phyloP scores from a whole-genome alignment of 106 monocot genomes.

The Cymbidium sinense region DNA sequence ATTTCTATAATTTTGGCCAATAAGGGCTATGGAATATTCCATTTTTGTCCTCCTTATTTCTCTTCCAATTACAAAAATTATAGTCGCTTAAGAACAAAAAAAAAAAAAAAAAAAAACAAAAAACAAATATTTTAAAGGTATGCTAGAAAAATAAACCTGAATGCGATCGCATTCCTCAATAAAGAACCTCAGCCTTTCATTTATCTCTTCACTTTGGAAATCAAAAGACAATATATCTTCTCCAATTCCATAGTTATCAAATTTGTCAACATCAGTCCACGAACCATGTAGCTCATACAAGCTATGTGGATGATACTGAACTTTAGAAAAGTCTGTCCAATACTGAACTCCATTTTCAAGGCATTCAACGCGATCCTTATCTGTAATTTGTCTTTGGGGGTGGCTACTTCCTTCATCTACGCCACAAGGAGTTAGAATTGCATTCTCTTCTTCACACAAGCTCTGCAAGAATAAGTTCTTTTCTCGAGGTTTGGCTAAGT shows the following conservation, averaged over 20 bases:
- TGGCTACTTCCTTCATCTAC: conserved; percentile 1
- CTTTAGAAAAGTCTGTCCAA: conserved; percentile 97
- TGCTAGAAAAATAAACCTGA: conserved; percentile 43
- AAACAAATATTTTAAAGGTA: not conserved
- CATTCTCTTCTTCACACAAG: conserved; percentile 50
- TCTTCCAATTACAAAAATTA: not conserved
- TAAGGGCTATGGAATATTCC: too few relatives aligned
- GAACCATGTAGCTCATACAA: conserved; percentile 66
- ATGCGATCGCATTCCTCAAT: conserved; percentile 92
- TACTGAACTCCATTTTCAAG: conserved; percentile 62
- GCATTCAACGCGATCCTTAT: conserved; percentile 59
- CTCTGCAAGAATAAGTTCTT: conserved; percentile 78
- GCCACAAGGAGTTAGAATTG: conserved; percentile 4
- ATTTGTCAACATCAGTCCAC: conserved; percentile 63
- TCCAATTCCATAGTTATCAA: conserved; percentile 73
- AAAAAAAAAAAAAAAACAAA: not conserved
- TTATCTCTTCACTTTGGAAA: conserved; percentile 64
- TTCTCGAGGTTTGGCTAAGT: conserved; percentile 44
- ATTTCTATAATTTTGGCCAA: too few relatives aligned
- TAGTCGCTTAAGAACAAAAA: not conserved
- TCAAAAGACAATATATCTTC: conserved; percentile 55
- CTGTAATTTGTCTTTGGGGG: conserved; percentile 25
- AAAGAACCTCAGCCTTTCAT: conserved; percentile 81
- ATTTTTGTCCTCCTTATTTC: too few relatives aligned
- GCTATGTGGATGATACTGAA: conserved; percentile 71